A percentile compares a stretch with the other conserved stretches of the same genome.
phyloP scores from a whole-genome alignment of 768 basidiomycete species.

The Trametes meyenii region DNA sequence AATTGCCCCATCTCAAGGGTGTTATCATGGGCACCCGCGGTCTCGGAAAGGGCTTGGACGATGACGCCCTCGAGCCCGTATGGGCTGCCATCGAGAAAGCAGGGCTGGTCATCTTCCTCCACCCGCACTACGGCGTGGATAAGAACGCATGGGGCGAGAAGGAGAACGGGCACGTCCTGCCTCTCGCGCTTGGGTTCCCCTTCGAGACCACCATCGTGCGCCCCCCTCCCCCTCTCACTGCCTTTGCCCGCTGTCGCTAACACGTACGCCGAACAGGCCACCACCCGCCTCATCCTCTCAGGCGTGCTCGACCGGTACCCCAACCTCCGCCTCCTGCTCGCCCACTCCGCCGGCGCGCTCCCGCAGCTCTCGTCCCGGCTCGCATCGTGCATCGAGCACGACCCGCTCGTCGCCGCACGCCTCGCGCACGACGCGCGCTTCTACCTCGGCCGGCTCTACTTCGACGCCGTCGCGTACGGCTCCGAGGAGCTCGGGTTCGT shows the following conservation, averaged over 20 bases:
- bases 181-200: conserved; percentile 86
- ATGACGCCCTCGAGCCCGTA: conserved; percentile 73
- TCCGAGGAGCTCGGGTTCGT: conserved; percentile 83
- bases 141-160: conserved; percentile 72
- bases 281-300: conserved; percentile 78
- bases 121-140: conserved; percentile 86
- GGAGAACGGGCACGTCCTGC: conserved; percentile 86
- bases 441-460: conserved; percentile 79
- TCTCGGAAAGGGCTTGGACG: conserved; percentile 80
- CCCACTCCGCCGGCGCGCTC: conserved; percentile 86
- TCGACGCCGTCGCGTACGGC: conserved; percentile 90
- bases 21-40: conserved; percentile 85
- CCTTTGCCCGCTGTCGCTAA: not conserved
- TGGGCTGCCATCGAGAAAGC: conserved; percentile 77
- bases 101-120: conserved; percentile 78
- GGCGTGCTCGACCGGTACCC: conserved; percentile 84
- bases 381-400: conserved; percentile 83
- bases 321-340: conserved; percentile 72
- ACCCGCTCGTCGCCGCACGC: conserved; percentile 74
- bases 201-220: conserved; percentile 87
- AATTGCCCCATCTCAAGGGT: conserved; percentile 67
- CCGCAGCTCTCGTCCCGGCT: conserved; percentile 84
- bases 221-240: conserved; percentile 11
- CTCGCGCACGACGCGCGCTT: conserved; percentile 82
- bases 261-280: conserved; percentile 44